Evolutionary conservation across 495 filamentous ascomycete genomes (phyloP).

Genomic region (Darksidea phi): DNA sequence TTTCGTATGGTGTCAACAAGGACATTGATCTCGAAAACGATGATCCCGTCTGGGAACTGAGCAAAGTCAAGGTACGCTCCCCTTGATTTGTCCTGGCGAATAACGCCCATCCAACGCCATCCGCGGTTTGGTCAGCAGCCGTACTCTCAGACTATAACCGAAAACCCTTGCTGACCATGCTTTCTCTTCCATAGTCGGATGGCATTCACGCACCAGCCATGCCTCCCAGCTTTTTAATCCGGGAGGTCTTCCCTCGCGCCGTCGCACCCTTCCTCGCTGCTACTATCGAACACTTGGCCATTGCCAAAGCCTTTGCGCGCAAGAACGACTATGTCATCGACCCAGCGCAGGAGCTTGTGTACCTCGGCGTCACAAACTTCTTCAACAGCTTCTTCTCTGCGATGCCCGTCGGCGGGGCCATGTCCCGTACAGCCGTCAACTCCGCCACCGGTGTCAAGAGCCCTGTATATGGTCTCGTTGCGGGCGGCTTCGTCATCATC

Average conservation of each 20-base stretch:
- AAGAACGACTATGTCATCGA: slow-evolving; percentile 96
- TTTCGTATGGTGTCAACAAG: slow-evolving; percentile 79
- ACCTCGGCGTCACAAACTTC: slow-evolving; percentile 87
- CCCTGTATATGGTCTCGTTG: slow-evolving; percentile 86
- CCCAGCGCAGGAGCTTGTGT: slow-evolving; percentile 92
- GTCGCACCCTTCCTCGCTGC: slow-evolving; percentile 84
- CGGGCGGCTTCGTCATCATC: slow-evolving; percentile 81
- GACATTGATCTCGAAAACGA: slow-evolving; percentile 45
- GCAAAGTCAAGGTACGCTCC: slow-evolving; percentile 40
- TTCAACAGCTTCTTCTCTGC: slow-evolving; percentile 90
- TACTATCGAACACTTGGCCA: slow-evolving; percentile 76
- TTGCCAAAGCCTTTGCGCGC: slow-evolving; percentile 93
- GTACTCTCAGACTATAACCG: no score
- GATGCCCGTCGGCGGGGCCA: slow-evolving; percentile 91
- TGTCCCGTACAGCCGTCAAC: slow-evolving; percentile 96
- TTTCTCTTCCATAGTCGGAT: no score
- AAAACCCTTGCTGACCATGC: no score
- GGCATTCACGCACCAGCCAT: slow-evolving; percentile 47
- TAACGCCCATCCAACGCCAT: no score
- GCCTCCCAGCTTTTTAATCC: slow-evolving; percentile 35
- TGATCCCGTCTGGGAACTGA: slow-evolving; percentile 36
- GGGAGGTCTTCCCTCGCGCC: slow-evolving; percentile 55
- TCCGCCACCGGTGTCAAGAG: slow-evolving; percentile 93
- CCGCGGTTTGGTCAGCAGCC: no score
- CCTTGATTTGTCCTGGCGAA: no score